These are phyloP conservation scores for Vigna unguiculata DNA, from an alignment of 306 rosid genomes.

Conservation along the genomic window DNA sequence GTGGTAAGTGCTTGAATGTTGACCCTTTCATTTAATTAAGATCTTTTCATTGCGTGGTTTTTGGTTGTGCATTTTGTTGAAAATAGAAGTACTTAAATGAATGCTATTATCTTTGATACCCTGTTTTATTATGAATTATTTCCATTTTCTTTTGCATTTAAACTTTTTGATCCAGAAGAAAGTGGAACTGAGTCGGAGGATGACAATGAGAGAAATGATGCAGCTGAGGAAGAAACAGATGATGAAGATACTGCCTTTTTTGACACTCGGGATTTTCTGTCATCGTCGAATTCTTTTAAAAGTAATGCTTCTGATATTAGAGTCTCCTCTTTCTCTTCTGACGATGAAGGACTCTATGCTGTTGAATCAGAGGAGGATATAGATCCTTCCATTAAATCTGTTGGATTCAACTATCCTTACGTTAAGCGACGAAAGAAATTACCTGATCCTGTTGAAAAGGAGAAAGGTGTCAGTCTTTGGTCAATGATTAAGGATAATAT, in stretches of 20 bases:
- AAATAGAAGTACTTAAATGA: constrained; percentile 9
- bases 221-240: constrained; percentile 94
- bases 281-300: constrained; percentile 91
- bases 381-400: constrained; percentile 71
- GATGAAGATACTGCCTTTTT: constrained; percentile 87
- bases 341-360: constrained; percentile 64
- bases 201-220: constrained; percentile 89
- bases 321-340: constrained; percentile 87
- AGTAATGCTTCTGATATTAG: constrained; percentile 82
- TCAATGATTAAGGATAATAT: constrained; percentile 97
- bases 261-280: constrained; percentile 93
- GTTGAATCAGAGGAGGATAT: constrained; percentile 73
- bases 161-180: constrained; percentile 57
- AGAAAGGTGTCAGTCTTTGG: constrained; percentile 98
- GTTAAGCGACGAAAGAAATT: constrained; percentile 91
- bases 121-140: constrained; percentile 8
- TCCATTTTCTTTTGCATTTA: constrained; percentile 19
- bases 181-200: constrained; percentile 90
- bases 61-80: constrained; percentile 31
- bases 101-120: constrained; percentile 13
- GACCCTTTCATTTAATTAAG: constrained; percentile 7
- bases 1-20: constrained; percentile 61
- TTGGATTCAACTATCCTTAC: constrained; percentile 66
- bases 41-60: constrained; percentile 30
- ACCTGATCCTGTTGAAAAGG: constrained; percentile 95